Percentiles rank a stretch among this genome's conserved stretches.
phyloP scores from a whole-genome alignment of 2,329 filamentous ascomycete genomes.

The Fusarium nematophilum region DNA sequence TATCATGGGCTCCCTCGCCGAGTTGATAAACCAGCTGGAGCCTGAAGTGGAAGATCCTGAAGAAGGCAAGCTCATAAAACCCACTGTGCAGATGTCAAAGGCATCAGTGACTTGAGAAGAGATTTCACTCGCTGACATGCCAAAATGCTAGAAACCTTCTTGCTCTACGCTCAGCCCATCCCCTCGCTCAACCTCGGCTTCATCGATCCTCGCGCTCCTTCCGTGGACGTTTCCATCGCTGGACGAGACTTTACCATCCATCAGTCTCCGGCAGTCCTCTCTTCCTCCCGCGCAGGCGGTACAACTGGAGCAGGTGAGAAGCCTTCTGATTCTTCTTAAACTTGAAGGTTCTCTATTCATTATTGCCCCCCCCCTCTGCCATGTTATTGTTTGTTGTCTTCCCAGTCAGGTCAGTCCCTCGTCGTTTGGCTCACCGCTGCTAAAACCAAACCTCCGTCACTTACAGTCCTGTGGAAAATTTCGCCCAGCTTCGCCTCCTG shows the following conservation, averaged over 20 bases:
- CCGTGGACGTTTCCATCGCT: slow-evolving; percentile 75
- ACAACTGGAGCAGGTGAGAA: slow-evolving; percentile 64
- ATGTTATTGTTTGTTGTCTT: background rate
- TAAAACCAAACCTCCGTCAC: slow-evolving; percentile 8
- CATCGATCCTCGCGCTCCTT: slow-evolving; percentile 75
- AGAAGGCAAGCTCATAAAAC: slow-evolving; percentile 52
- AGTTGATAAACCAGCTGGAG: slow-evolving; percentile 50
- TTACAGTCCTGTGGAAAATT: slow-evolving; percentile 87
- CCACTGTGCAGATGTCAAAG: background rate
- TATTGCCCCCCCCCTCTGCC: background rate
- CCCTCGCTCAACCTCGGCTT: slow-evolving; percentile 86
- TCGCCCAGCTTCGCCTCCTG: slow-evolving; percentile 85
- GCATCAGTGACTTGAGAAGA: too few species aligned
- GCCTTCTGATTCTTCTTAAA: background rate
- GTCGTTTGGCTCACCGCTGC: slow-evolving; percentile 17
- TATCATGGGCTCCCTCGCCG: slow-evolving; percentile 30
- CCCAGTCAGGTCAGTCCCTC: background rate
- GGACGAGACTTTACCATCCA: slow-evolving; percentile 78
- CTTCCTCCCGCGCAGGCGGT: slow-evolving; percentile 75
- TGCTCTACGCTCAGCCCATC: slow-evolving; percentile 82
- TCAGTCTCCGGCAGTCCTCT: slow-evolving; percentile 86
- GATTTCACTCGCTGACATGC: slow-evolving; percentile 6
- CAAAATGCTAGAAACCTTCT: slow-evolving; percentile 77
- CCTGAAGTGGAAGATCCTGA: slow-evolving; percentile 61
- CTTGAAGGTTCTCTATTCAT: background rate